Evolutionary conservation across 768 basidiomycete species (phyloP), one percentile per base, ranked within the genome.

Genomic region (Rhodosporidiobolus sp.): DNA sequence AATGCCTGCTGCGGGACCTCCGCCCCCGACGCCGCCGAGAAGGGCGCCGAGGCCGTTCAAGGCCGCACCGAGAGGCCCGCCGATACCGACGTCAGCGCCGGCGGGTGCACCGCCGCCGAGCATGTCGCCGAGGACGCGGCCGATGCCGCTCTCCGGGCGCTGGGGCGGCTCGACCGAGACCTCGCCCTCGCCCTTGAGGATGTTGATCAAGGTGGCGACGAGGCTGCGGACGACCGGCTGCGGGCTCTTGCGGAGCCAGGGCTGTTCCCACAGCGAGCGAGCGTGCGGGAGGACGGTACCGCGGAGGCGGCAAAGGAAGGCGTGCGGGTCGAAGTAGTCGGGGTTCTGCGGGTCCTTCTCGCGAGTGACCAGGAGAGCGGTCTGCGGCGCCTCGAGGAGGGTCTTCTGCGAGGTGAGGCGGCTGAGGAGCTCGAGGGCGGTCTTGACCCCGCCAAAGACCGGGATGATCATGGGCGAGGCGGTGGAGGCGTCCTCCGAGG

Each of bases 301-400:
- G 49, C 96, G 88, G 70, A 95, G 83, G 70, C 85, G 87, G 75
- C 98, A 88, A 62, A 98, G 85, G 81, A 96, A 91, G 78, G 91
- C 90, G 79, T 89, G 88, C 0, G 92, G 86, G 76, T 93, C 90
- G 72, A 95, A 94, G 79, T 89, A 91, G 48, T 88, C 88, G 9
- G 84, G 81, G 17, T 32, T 56, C 19, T 38, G 28, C 28, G 60
- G 48, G 75, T 94, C 89, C 1, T 86, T 88, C 81, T 92, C 92
- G 24, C 88, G 87, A 26, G 88, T 88, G 52, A 87, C 82, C 24
- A 90, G 84, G 45, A 90, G 81, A 7, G 85, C 79, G 0, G 92
- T 94, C 81, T 98, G 94, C 5, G 87, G 85, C 12, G 92, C 90
- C 69, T 97, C 94, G 65, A 93, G 85, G 34, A 95, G 83, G 20